Percentiles rank a stretch among this genome's conserved stretches.
These are phyloP conservation scores for Lathyrus aphaca DNA, from an alignment of 306 rosid genomes.

Conservation along the genomic window DNA sequence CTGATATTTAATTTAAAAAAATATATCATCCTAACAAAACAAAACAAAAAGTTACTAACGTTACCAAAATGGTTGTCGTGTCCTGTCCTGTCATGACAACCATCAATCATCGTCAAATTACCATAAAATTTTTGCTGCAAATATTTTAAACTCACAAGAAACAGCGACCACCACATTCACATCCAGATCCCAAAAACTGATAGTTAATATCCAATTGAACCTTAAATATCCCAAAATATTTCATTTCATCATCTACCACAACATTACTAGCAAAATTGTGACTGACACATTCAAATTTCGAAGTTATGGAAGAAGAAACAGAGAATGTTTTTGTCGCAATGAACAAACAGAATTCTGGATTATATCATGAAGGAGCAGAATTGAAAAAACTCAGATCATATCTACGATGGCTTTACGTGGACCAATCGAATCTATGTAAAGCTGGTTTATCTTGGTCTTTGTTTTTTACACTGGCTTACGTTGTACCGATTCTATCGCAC, in stretches of 20 bases:
- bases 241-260: no score
- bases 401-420: slow-evolving; percentile 70
- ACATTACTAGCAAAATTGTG: not conserved
- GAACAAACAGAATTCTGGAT: not conserved
- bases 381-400: slow-evolving; percentile 52
- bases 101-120: not conserved
- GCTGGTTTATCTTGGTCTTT: slow-evolving; percentile 66
- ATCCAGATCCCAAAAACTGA: not conserved
- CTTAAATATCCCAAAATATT: no score
- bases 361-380: slow-evolving; percentile 45
- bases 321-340: slow-evolving; percentile 9
- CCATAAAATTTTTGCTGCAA: not conserved
- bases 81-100: not conserved
- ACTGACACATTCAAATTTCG: no score
- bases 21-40: no score
- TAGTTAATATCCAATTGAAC: not conserved
- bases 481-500: slow-evolving; percentile 64
- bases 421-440: slow-evolving; percentile 60
- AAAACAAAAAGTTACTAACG: no score
- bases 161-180: slow-evolving; percentile 1
- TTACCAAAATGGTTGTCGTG: not conserved
- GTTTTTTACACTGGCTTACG: slow-evolving; percentile 57
- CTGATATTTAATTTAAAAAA: no score
- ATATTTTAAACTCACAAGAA: slow-evolving; percentile 5
- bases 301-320: slow-evolving; percentile 63